Base-by-base conservation (phyloP, 257 asterid species). In the Thymus mandschuricus region DNA sequence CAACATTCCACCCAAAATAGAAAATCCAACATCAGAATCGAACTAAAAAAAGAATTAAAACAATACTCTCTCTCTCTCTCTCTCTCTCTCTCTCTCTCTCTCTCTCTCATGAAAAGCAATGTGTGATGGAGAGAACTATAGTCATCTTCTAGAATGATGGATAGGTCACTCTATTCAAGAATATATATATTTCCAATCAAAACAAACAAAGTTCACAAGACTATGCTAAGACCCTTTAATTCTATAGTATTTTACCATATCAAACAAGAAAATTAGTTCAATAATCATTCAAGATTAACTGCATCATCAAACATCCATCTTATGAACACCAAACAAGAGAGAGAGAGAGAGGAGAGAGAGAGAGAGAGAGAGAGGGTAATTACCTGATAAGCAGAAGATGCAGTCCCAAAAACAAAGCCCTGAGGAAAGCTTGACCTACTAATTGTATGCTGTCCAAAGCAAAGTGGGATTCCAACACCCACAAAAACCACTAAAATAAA, bases 331-430 rank as follows among this genome's bases (percentile, higher is more conserved):
- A 21, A 21, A 21, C 21, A 21, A 21, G 21, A 21, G 21, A 21
- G 21, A 21, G 44, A 3, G 45, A 21, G 60, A 33, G 29, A 13
- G 27, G 43, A 27, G 8, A 0, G 27, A 33, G 46, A 40, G 45
- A 69, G 54, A 45, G 56, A 51, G 33, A 40, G 49, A 71, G 38
- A 15, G 28, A 43, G 15, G 9, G 33, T 11, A 15, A 0, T 15
- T 46, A 90, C 98, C 96, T 92, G 97, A 75, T 77, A 90, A 69
- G 97, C 95, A 71, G 98, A 83, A 70, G 98, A 90, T 8, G 98
- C 96, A 61, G 96, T 90, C 10, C 98, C 98, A 78, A 92, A 92
- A 45, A 92, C 96, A 77, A 92, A 92, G 65, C 89, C 96, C 60
- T 78, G 64, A 0, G 98, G 98, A 56, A 92, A 92, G 69, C 82